Conservation (phyloP, 73 alveolate species). For the Paraurostyla sp. region DNA sequence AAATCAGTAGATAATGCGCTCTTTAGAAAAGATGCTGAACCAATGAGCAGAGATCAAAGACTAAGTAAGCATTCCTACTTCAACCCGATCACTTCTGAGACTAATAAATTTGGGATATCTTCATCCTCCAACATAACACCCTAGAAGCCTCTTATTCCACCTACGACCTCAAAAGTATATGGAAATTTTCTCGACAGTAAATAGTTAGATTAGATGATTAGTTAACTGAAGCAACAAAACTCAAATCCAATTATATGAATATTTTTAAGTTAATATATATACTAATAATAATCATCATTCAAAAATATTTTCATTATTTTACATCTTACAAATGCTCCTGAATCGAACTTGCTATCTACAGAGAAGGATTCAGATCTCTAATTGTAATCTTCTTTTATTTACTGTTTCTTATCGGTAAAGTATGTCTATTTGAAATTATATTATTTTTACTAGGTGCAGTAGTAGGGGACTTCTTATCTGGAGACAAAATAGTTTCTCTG, state of each 20-base stretch:
- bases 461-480: neutral
- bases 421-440: neutral
- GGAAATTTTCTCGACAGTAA: constrained; percentile 40
- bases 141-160: too few species aligned
- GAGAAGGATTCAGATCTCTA: constrained; percentile 11
- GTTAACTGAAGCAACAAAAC: neutral
- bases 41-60: constrained; percentile 31
- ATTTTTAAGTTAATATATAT: neutral
- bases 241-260: constrained; percentile 14
- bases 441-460: neutral
- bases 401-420: neutral
- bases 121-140: too few species aligned
- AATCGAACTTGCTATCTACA: neutral
- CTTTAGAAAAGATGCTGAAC: neutral
- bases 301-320: neutral
- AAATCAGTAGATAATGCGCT: neutral
- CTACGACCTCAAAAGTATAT: constrained; percentile 32
- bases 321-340: constrained; percentile 14
- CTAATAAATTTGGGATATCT: neutral
- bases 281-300: neutral
- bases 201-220: constrained; percentile 25
- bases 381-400: constrained; percentile 17
- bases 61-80: neutral
- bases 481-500: too few species aligned
- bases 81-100: neutral